These are phyloP conservation scores for Candida maris DNA, from an alignment of 805 yeast species.

Conservation along the genomic window DNA sequence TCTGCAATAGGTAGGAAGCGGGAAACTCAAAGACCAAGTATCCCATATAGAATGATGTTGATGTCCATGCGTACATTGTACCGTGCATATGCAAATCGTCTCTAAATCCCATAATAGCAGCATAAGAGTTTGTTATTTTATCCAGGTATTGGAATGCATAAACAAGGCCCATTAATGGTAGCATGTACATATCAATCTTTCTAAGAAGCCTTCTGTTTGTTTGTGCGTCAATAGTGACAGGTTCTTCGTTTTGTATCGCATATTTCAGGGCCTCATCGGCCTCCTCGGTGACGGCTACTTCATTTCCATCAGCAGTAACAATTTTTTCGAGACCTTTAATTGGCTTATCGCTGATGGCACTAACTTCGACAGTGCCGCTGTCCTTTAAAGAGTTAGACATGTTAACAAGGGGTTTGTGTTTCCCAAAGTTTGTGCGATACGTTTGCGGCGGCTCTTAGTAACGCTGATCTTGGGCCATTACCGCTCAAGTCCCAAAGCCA, in stretches of 20 bases:
- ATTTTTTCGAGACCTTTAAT: background rate
- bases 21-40: constrained; percentile 49
- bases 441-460: no score
- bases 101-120: constrained; percentile 54
- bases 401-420: no score
- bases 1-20: constrained; percentile 37
- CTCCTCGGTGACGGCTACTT: constrained; percentile 1
- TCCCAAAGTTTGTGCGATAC: no score
- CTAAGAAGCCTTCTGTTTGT: background rate
- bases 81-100: constrained; percentile 46
- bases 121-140: constrained; percentile 48
- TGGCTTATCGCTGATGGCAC: background rate
- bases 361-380: background rate
- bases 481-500: no score
- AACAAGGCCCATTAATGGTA: background rate
- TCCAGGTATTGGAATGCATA: constrained; percentile 38
- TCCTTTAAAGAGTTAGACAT: background rate
- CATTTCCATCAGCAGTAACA: background rate
- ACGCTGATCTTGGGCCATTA: no score
- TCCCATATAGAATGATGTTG: constrained; percentile 36
- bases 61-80: constrained; percentile 31
- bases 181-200: background rate
- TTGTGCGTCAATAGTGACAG: constrained; percentile 1
- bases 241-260: background rate
- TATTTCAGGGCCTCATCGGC: constrained; percentile 5